phyloP scores from a whole-genome alignment of 2,329 filamentous ascomycete species.

The Hypoxylon sp. region DNA sequence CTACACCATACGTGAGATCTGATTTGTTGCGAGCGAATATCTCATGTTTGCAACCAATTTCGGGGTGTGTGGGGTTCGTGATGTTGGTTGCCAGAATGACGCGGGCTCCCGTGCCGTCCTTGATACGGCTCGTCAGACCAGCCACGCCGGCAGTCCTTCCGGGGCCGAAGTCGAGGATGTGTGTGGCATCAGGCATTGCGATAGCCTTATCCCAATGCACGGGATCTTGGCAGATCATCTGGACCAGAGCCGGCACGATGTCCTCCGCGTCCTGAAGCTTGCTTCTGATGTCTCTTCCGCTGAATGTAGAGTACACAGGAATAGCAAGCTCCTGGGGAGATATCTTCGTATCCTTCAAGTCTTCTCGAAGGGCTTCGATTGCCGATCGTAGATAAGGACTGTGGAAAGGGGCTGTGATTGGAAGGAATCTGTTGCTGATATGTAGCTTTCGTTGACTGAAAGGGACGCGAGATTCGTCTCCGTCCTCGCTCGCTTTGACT shows the following conservation, averaged over 20 bases:
- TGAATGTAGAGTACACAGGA: constrained; percentile 46
- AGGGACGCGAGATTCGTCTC: constrained; percentile 43
- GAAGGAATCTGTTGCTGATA: constrained; percentile 46
- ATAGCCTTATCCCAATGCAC: constrained; percentile 41
- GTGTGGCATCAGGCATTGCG: constrained; percentile 41
- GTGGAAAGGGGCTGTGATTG: constrained; percentile 53
- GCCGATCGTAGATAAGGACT: constrained; percentile 45
- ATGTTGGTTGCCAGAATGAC: constrained; percentile 40
- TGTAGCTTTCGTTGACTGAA: constrained; percentile 44
- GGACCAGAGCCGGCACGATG: constrained; percentile 39
- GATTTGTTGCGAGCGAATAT: constrained; percentile 69
- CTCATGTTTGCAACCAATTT: constrained; percentile 38
- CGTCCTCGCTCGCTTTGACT: constrained; percentile 33
- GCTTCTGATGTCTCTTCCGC: constrained; percentile 42
- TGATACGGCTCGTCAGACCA: constrained; percentile 39
- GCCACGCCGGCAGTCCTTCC: constrained; percentile 43
- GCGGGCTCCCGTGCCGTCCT: constrained; percentile 45
- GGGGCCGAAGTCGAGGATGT: constrained; percentile 47
- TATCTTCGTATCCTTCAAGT: constrained; percentile 37
- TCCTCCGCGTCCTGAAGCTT: constrained; percentile 22
- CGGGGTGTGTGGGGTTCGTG: constrained; percentile 30
- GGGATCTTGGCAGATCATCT: constrained; percentile 39
- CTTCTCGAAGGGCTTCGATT: constrained; percentile 30
- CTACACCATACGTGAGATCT: constrained; percentile 56
- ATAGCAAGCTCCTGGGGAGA: constrained; percentile 54